Evolutionary conservation across 169 alveolate species (phyloP), one percentile per base, ranked within the genome.

Genomic region (Eimeria tenella): DNA sequence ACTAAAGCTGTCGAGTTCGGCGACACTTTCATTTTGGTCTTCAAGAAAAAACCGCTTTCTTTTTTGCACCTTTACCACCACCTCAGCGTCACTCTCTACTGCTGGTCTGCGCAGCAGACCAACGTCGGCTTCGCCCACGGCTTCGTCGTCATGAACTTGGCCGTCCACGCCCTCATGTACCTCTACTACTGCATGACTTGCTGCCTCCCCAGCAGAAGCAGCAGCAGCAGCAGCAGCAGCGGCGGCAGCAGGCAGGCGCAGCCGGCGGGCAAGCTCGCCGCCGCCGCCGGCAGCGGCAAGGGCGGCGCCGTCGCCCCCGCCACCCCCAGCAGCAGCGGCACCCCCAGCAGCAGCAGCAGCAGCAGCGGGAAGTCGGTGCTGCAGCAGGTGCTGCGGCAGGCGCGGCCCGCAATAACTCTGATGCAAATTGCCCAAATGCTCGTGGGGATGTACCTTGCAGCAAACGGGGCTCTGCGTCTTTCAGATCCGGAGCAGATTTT

Each of bases 1-100:
- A 91, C 97, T 7, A 96, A 96, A 56, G 95, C 94, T 8, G 86
- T 96, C 5, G 97, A 96, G 86, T 96, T 94, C 94, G 97, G 97
- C 15, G 97, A 96, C 77, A 96, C 97, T 0, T 25, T 95, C 63
- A 86, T 96, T 19, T 93, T 96, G 60, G 94, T 86, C 19, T 73
- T 95, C 42, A 88, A 90, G 94, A 96, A 96, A 79, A 95, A 95
- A 23, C 95, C 95, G 42, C 94, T 96, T 71, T 86, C 96, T 17
- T 96, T 96, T 65, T 89, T 96, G 63, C 97, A 96, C 84, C 68
- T 89, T 52, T 96, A 95, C 82, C 97, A 96, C 84, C 97, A 96
- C 87, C 90, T 96, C 87, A 95, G 95, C 74, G 97, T 96, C 63
- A 94, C 96, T 2, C 86, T 96, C 4, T 96, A 96, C 75, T 95